A percentile compares a stretch with the other conserved stretches of the same genome.
These are phyloP conservation scores for Fraxinus cuspidata DNA, from an alignment of 257 asterid species.

Conservation along the genomic window DNA sequence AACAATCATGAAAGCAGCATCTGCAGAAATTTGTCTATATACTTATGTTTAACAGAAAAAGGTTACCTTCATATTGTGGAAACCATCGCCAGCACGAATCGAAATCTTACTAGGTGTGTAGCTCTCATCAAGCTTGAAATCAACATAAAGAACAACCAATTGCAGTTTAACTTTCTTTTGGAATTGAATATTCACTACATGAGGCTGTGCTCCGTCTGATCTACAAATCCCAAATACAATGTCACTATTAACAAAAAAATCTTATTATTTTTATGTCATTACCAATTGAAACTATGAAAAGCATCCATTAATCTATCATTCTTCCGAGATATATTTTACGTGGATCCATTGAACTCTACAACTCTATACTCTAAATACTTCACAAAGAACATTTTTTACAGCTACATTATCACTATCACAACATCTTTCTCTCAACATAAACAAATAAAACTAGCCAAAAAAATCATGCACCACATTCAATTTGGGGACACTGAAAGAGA, in stretches of 20 bases:
- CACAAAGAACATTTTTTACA: conserved; percentile 3
- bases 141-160: conserved; percentile 75
- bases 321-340: background rate
- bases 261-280: background rate
- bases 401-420: background rate
- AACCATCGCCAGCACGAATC: conserved; percentile 92
- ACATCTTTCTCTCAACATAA: background rate
- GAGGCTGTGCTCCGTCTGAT: conserved; percentile 98
- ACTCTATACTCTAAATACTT: background rate
- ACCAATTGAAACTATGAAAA: background rate
- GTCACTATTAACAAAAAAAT: background rate
- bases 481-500: background rate
- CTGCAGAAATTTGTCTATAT: no score
- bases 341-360: conserved; percentile 1
- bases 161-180: conserved; percentile 92
- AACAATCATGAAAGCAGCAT: conserved; percentile 5
- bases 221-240: conserved; percentile 32
- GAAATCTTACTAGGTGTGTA: conserved; percentile 93
- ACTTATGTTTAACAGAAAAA: background rate
- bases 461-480: background rate
- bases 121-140: conserved; percentile 97
- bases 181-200: conserved; percentile 87
- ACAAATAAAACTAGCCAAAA: background rate
- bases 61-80: conserved; percentile 88
- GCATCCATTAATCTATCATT: background rate